These are phyloP conservation scores for Corinectria fuckeliana DNA, from an alignment of 2,329 filamentous ascomycete species.

Conservation along the genomic window DNA sequence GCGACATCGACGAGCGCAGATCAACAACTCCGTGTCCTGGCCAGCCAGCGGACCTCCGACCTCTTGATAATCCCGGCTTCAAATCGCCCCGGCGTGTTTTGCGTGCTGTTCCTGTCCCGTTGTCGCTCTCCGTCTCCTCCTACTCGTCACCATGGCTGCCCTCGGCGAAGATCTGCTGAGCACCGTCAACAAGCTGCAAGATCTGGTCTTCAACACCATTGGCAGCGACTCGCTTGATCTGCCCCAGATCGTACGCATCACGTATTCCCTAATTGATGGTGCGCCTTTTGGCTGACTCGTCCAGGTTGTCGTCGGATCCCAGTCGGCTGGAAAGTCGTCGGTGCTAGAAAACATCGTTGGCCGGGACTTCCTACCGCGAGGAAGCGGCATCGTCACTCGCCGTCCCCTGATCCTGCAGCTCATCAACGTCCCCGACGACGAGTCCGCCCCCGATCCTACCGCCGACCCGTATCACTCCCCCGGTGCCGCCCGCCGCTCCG, in stretches of 20 bases:
- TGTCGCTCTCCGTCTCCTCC: conserved; percentile 8
- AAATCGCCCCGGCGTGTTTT: conserved; percentile 21
- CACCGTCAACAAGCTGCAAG: conserved; percentile 98
- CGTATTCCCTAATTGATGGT: conserved; percentile 20
- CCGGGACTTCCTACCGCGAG: conserved; percentile 93
- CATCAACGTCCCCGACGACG: conserved; percentile 91
- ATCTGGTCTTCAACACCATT: conserved; percentile 99
- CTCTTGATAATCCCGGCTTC: conserved; percentile 23
- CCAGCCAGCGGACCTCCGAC: conserved; percentile 29
- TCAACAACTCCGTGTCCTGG: conserved; percentile 32
- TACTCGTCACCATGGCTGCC: conserved; percentile 73
- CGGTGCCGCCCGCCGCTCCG: conserved; percentile 68
- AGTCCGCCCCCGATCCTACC: conserved; percentile 67
- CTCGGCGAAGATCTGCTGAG: conserved; percentile 94
- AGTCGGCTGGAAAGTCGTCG: conserved; percentile 97
- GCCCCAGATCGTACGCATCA: conserved; percentile 86
- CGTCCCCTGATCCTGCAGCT: conserved; percentile 95
- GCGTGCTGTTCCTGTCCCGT: conserved; percentile 18
- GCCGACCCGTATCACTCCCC: conserved; percentile 79
- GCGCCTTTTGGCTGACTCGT: conserved; percentile 26
- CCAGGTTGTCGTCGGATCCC: conserved; percentile 96
- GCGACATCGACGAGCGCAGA: conserved; percentile 37
- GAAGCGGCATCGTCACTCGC: conserved; percentile 94
- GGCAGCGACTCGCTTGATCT: conserved; percentile 97
- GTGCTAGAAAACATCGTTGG: conserved; percentile 99